Base-by-base conservation (phyloP, 208 protist species). In the Trypanosoma caninum region DNA sequence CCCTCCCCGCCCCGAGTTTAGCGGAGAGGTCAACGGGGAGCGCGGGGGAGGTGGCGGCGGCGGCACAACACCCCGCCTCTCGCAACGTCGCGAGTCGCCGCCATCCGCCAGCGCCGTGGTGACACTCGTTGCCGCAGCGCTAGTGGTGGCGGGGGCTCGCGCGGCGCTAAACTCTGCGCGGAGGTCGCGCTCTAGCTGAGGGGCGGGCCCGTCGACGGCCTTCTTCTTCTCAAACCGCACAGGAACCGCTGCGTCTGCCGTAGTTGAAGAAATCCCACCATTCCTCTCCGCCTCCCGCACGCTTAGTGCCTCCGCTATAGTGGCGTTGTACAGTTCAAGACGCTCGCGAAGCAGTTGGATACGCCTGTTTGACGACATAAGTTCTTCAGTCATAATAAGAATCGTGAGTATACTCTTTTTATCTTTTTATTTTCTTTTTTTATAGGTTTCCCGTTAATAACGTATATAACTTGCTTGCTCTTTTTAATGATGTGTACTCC, bases 301-400 rank as follows among this genome's bases (percentile, higher is more conserved):
- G 13, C 53, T 44, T 41, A 76, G 68, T 1, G 74, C 56, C 50
- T 48, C 44, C 16, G 45, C 41, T 14, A 80, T 72, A 9, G 77
- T 65, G 8, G 76, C 71, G 48, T 88, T 91, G 76, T 91, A 91
- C 64, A 87, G 59, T 35, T 87, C 84, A 16, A 91, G 65, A 1
- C 81, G 72, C 69, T 91, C 84, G 8, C 83, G 80, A 44, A 91
- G 65, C 40, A 84, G 78, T 67, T 88, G 84, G 25, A 91, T 87
- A 59, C 84, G 80, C 62, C 78, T 72, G 42, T 72, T 57, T 28
- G 59, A 64, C 2, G 62, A 68, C 53, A 60, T 41, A 16, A 42
- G 7, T 34, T 60, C 62, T 16, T 60, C 53, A 20, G 35, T 61
- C 62, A 60, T 60, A 14, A 46, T 11, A 16, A 3, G 9, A 34